A percentile compares a stretch with the other conserved stretches of the same genome.
These are phyloP conservation scores for Cyclostephanos tholiformis DNA, from an alignment of 108 stramenopile genomes.

Conservation along the genomic window DNA sequence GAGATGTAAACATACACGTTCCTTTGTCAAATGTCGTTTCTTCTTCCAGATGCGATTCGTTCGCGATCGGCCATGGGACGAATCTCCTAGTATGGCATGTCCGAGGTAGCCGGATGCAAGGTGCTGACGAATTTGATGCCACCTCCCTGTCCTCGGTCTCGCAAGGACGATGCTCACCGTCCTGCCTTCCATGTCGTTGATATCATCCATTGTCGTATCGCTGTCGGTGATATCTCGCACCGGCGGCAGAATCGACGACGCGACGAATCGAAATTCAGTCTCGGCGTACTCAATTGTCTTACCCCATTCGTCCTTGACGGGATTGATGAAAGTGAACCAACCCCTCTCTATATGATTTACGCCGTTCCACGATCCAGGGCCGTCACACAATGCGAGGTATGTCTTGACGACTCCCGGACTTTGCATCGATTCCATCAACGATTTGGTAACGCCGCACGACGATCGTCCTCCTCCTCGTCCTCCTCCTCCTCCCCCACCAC, in stretches of 20 bases:
- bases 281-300: slow-evolving; percentile 30
- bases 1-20: slow-evolving; percentile 44
- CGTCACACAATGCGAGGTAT: slow-evolving; percentile 54
- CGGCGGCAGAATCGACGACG: slow-evolving; percentile 24
- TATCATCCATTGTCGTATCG: neutral
- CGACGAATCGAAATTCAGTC: slow-evolving; percentile 44
- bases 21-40: slow-evolving; percentile 37
- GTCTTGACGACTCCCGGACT: slow-evolving; percentile 45
- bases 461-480: neutral
- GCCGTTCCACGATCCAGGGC: slow-evolving; percentile 46
- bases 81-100: slow-evolving; percentile 32
- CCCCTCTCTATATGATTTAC: slow-evolving; percentile 33
- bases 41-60: slow-evolving; percentile 47
- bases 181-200: slow-evolving; percentile 37
- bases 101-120: slow-evolving; percentile 46
- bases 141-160: slow-evolving; percentile 48
- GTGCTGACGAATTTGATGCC: slow-evolving; percentile 74
- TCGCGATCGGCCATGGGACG: slow-evolving; percentile 36
- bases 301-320: slow-evolving; percentile 52
- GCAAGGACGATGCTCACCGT: slow-evolving; percentile 42
- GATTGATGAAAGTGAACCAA: slow-evolving; percentile 48
- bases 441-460: slow-evolving; percentile 41
- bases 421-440: slow-evolving; percentile 53
- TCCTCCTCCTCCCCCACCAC: neutral
- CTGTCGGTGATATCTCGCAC: neutral